Conservation (phyloP, 495 filamentous ascomycete genomes). For the Penicillium tannophilum region DNA sequence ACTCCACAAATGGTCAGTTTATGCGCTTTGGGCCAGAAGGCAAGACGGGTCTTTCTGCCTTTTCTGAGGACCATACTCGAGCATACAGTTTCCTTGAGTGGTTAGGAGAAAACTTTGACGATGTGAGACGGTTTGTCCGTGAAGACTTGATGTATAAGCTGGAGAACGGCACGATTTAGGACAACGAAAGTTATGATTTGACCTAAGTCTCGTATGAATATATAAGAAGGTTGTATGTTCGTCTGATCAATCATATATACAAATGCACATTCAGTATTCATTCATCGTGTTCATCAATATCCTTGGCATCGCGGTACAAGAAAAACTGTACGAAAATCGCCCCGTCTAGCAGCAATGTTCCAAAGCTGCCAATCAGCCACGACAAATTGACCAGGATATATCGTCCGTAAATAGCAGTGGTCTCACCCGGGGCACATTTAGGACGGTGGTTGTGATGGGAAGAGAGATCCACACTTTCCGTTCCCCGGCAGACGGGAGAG, state of each 20-base stretch:
- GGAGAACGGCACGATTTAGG: neutral
- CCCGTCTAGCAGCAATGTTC: conserved; percentile 80
- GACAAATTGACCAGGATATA: conserved; percentile 87
- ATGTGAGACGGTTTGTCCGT: neutral
- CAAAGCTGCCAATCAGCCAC: conserved; percentile 88
- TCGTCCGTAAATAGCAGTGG: conserved; percentile 60
- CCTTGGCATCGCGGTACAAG: conserved; percentile 61
- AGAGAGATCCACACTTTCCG: conserved; percentile 7
- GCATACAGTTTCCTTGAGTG: conserved; percentile 2
- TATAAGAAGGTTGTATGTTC: neutral
- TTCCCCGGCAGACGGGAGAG: conserved; percentile 58
- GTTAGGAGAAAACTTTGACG: neutral
- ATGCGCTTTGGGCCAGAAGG: conserved; percentile 17
- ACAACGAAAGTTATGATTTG: neutral
- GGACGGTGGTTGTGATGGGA: conserved; percentile 10
- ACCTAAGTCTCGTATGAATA: neutral
- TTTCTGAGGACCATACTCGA: conserved; percentile 8
- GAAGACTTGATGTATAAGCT: conserved; percentile 1
- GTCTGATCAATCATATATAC: conserved; percentile 1
- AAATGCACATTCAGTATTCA: conserved; percentile 10
- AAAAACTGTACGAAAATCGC: conserved; percentile 93
- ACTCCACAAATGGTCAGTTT: conserved; percentile 2
- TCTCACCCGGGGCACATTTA: conserved; percentile 58
- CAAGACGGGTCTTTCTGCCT: conserved; percentile 3
- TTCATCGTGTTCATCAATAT: conserved; percentile 5